phyloP scores from a whole-genome alignment of 805 yeast species.

The Candida tallmaniae region DNA sequence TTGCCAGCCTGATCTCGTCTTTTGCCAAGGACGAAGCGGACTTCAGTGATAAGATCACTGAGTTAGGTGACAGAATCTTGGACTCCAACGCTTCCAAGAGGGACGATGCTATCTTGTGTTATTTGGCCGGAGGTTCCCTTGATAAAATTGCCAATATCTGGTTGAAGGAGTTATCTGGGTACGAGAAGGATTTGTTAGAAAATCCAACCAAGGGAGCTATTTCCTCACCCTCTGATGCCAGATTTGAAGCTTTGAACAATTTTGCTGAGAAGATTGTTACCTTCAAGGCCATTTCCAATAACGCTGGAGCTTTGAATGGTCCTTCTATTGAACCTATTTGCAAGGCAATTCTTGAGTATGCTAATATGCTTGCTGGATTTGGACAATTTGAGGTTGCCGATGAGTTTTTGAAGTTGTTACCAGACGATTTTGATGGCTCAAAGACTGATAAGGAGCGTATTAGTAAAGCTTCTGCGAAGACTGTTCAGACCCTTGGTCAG shows the following conservation, averaged over 20 bases:
- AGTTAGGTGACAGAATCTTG: conserved; percentile 75
- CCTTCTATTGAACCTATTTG: conserved; percentile 48
- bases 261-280: conserved; percentile 82
- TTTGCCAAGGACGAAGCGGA: conserved; percentile 44
- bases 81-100: conserved; percentile 37
- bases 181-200: conserved; percentile 42
- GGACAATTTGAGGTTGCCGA: conserved; percentile 84
- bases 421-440: conserved; percentile 68
- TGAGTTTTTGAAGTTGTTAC: conserved; percentile 63
- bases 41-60: conserved; percentile 52
- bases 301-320: conserved; percentile 31
- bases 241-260: conserved; percentile 72
- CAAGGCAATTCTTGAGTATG: conserved; percentile 72
- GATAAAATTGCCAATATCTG: conserved; percentile 79
- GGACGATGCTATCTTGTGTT: conserved; percentile 71
- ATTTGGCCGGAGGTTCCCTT: conserved; percentile 74
- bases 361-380: conserved; percentile 70
- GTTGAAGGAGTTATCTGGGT: conserved; percentile 61
- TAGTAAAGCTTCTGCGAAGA: conserved; percentile 52
- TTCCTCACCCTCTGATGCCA: conserved; percentile 73
- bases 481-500: not conserved
- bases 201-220: conserved; percentile 39
- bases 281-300: conserved; percentile 51
- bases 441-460: conserved; percentile 76
- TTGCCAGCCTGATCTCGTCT: conserved; percentile 65